Conservation (phyloP, 2,329 filamentous ascomycete genomes). For the Colletotrichum nymphaeae region DNA sequence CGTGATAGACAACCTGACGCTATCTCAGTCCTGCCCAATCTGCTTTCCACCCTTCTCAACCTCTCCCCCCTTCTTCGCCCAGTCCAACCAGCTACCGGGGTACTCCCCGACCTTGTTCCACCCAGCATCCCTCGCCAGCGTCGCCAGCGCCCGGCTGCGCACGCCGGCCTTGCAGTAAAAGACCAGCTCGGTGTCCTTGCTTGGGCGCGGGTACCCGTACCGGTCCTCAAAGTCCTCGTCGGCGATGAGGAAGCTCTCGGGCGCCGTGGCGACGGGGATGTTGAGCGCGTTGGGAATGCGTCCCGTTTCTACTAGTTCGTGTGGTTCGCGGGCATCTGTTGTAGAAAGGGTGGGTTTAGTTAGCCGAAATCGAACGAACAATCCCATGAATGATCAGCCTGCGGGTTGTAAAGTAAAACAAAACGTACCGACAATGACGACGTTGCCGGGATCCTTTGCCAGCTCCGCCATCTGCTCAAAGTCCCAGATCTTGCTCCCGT, state of each 20-base stretch:
- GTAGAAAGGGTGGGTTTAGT: not conserved
- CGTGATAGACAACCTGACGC: not conserved
- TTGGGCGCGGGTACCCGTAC: conserved; percentile 80
- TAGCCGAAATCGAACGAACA: not conserved
- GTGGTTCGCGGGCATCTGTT: conserved; percentile 78
- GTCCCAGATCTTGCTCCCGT: conserved; percentile 54
- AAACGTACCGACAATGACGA: conserved; percentile 25
- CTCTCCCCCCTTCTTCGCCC: conserved; percentile 78
- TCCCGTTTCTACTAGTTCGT: conserved; percentile 72
- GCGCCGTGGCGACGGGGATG: conserved; percentile 80
- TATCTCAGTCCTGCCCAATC: not conserved
- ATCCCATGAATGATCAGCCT: not conserved
- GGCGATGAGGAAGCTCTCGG: conserved; percentile 82
- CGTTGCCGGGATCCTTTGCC: not conserved
- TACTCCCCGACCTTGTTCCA: conserved; percentile 80
- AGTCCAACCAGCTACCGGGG: conserved; percentile 83
- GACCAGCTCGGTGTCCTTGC: conserved; percentile 69
- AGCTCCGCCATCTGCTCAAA: conserved; percentile 57
- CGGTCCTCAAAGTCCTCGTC: conserved; percentile 84
- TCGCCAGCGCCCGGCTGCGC: conserved; percentile 80
- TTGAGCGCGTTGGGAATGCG: conserved; percentile 85
- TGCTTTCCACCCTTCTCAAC: conserved; percentile 51
- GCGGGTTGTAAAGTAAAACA: not conserved
- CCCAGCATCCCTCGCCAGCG: conserved; percentile 80
- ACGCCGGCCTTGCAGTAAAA: conserved; percentile 97